Conservation (phyloP, 306 rosid species). For the Cucumis cinereus region DNA sequence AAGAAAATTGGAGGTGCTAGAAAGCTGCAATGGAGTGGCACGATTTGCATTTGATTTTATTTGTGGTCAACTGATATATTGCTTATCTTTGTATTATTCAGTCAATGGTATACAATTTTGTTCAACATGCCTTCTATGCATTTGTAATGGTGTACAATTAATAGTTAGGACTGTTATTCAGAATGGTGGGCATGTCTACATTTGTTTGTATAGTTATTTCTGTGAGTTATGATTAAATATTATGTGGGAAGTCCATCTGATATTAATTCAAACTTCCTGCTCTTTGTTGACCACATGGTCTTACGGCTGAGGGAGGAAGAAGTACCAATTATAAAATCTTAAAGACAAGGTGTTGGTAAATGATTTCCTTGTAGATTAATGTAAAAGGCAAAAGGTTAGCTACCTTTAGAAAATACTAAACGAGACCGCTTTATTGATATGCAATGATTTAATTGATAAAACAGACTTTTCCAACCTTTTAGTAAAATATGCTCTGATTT, state of each 20-base stretch:
- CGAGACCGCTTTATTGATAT: not conserved
- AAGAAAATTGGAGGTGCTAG: too few relatives aligned
- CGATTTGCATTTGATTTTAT: constrained; percentile 73
- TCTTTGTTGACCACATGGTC: not conserved
- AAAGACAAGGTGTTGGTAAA: not conserved
- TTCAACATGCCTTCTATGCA: not conserved
- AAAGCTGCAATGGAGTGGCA: constrained; percentile 75
- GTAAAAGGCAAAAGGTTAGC: not conserved
- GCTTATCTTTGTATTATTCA: constrained; percentile 14
- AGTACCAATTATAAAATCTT: not conserved
- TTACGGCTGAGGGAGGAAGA: not conserved
- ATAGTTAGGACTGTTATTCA: not conserved
- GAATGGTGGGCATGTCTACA: not conserved
- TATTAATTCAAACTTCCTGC: not conserved
- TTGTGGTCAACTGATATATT: constrained; percentile 81
- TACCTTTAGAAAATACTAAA: not conserved
- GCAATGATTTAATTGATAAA: not conserved
- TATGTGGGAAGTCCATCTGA: not conserved
- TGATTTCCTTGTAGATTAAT: not conserved
- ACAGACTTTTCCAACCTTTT: not conserved
- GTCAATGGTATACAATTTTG: not conserved
- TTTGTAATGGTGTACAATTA: not conserved
- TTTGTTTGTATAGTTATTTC: not conserved
- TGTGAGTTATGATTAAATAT: not conserved
- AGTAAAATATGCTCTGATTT: not conserved